phyloP scores from a whole-genome alignment of 176 grass and related monocot genomes.

The Pharus latifolius region DNA sequence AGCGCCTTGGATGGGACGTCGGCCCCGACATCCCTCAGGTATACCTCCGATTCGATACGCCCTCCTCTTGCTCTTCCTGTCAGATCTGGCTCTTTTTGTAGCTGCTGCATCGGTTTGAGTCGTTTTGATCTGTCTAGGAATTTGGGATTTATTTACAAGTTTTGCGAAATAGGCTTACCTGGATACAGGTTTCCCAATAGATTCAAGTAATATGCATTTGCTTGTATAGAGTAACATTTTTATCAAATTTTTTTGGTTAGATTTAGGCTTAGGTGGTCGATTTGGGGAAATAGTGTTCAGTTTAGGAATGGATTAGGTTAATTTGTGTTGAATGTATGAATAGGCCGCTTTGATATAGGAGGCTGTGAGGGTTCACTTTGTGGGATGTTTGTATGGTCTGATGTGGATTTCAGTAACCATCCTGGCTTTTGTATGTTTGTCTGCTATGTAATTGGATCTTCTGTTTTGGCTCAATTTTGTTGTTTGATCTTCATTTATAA shows the following conservation, averaged over 20 bases:
- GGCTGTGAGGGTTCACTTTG: background rate
- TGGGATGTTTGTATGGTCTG: background rate
- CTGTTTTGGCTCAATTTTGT: background rate
- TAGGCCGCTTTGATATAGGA: background rate
- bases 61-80: background rate
- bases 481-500: background rate
- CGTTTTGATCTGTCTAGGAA: background rate
- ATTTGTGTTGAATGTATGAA: background rate
- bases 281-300: background rate
- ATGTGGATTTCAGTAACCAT: background rate
- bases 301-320: background rate
- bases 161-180: no score
- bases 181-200: background rate
- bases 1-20: conserved; percentile 81
- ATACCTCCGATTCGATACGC: background rate
- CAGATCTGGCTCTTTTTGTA: background rate
- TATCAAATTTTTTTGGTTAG: background rate
- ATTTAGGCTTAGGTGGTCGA: background rate
- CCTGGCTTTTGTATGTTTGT: no score
- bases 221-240: no score
- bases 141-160: background rate
- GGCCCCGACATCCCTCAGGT: conserved; percentile 59
- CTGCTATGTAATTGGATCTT: background rate
- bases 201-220: background rate
- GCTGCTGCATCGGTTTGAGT: background rate